A percentile compares a stretch with the other conserved stretches of the same genome.
Conservation (phyloP, 495 filamentous ascomycete genomes). For the Apiosordaria backusii region DNA sequence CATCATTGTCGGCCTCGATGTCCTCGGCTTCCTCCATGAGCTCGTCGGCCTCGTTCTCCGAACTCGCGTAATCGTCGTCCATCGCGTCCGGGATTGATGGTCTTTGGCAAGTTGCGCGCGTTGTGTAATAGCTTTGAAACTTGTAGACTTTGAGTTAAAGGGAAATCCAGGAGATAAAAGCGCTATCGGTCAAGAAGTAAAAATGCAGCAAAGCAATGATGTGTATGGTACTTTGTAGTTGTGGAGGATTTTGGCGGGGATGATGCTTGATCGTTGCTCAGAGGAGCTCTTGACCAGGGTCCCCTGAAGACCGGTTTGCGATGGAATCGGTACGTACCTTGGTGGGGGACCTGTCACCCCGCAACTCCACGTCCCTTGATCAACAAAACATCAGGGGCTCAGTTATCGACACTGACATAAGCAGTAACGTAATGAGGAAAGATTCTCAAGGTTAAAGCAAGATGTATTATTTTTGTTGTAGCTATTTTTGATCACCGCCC, state of each 20-base stretch:
- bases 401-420: background rate
- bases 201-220: background rate
- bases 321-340: background rate
- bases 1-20: slow-evolving; percentile 56
- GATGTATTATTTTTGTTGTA: background rate
- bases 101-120: background rate
- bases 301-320: background rate
- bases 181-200: background rate
- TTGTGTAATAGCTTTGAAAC: background rate
- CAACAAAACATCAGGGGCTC: background rate
- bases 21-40: slow-evolving; percentile 62
- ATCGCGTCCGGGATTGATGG: slow-evolving; percentile 12
- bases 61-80: slow-evolving; percentile 47
- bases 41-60: slow-evolving; percentile 62
- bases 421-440: background rate
- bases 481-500: background rate
- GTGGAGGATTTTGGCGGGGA: background rate
- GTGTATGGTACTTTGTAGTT: background rate
- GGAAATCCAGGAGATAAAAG: background rate
- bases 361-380: background rate
- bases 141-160: background rate
- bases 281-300: background rate
- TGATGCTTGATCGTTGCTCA: background rate
- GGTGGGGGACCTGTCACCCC: background rate
- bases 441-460: background rate